Conservation (phyloP, 2,329 filamentous ascomycete species). For the Tolypocladium sp. region DNA sequence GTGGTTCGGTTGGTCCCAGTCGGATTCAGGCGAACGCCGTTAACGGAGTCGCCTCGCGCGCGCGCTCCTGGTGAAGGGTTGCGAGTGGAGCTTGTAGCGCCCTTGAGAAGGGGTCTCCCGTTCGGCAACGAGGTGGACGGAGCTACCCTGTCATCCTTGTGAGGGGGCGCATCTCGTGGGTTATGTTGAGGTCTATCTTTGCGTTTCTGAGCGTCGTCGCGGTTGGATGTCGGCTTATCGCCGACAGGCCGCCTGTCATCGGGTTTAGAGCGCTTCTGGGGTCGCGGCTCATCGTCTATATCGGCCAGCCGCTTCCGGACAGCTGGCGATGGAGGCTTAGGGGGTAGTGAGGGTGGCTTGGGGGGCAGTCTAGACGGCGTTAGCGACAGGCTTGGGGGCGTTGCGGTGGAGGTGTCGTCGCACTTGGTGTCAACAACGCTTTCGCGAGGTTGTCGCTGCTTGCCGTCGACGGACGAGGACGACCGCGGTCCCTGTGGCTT, state of each 20-base stretch:
- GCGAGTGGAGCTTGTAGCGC: slow-evolving; percentile 13
- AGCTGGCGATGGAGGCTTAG: slow-evolving; percentile 31
- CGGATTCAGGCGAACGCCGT: slow-evolving; percentile 28
- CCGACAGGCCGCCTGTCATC: slow-evolving; percentile 24
- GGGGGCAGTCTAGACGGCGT: slow-evolving; percentile 21
- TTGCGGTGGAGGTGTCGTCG: not conserved
- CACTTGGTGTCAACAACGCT: slow-evolving; percentile 21
- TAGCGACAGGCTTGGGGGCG: slow-evolving; percentile 3
- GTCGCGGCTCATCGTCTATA: slow-evolving; percentile 31
- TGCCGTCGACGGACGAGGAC: slow-evolving; percentile 13
- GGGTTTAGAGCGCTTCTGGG: slow-evolving; percentile 36
- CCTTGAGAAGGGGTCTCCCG: slow-evolving; percentile 25
- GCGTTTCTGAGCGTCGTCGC: slow-evolving; percentile 23
- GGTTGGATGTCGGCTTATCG: slow-evolving; percentile 17
- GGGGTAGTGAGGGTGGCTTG: slow-evolving; percentile 25
- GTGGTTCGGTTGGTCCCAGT: slow-evolving; percentile 22
- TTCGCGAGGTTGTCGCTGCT: slow-evolving; percentile 19
- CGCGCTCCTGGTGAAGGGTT: slow-evolving; percentile 27
- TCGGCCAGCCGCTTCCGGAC: slow-evolving; percentile 39
- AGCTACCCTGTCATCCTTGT: slow-evolving; percentile 16
- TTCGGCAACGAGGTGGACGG: slow-evolving; percentile 23
- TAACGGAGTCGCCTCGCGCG: slow-evolving; percentile 29
- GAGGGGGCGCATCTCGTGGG: slow-evolving; percentile 16
- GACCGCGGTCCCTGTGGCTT: slow-evolving; percentile 13
- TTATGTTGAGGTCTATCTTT: slow-evolving; percentile 15